Evolutionary conservation across 2,329 filamentous ascomycete species (phyloP), one percentile per base, ranked within the genome.

Genomic region (Epichloe gansuensis): DNA sequence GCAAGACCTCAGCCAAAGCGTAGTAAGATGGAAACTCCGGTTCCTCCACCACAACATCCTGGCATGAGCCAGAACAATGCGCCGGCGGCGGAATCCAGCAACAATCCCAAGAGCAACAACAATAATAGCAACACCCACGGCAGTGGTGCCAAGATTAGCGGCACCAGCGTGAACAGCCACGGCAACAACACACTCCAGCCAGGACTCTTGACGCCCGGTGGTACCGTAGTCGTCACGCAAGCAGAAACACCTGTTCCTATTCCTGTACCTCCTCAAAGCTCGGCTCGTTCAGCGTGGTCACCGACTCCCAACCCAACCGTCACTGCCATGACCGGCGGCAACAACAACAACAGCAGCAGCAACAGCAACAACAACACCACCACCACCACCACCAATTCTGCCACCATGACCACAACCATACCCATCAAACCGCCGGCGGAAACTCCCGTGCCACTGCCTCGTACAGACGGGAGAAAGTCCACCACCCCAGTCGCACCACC

Each of bases 1-100:
- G 52, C 62, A n/a, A 67, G 64, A 37, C 74, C 73, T 34, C 69
- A 67, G 52, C 53, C 67, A 28, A 81, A 81, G 61, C 73, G 76
- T 37, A 74, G 68, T 56, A 81, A 80, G 63, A 79, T 74, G 25
- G 78, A 81, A 62, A 81, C 78, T 13, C 78, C 77, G 11, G 70
- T 80, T 34, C 76, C 74, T 48, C 72, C 72, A 43, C 71, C 71
- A 13, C 65, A 69, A 28, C 69, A 70, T 37, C 64, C 60, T 31
- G 59, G 58, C 23, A 58, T 65, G 43, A 62, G 54, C 41, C 58
- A 65, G 56, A 59, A 60, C 60, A 60, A 67, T 41, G 58, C 56
- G 15, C 58, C 61, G 21, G 59, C 57, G 44, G 58, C 62, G 41
- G 64, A 64, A 55, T 39, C 59, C 63, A 52, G 51, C 60, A 45